phyloP scores from a whole-genome alignment of 768 basidiomycete species.

The Leccinum aurantiacum region DNA sequence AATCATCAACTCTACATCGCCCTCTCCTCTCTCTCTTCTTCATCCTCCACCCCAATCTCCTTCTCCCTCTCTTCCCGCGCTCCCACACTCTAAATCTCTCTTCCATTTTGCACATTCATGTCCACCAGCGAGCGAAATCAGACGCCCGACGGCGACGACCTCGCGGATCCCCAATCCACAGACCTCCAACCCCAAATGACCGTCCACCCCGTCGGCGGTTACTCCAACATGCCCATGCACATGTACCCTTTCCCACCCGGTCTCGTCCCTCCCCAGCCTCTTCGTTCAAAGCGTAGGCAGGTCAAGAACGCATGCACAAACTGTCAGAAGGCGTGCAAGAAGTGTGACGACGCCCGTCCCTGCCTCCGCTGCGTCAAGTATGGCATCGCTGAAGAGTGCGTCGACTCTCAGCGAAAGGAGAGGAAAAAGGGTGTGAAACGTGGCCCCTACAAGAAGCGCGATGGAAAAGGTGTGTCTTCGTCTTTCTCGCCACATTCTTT shows the following conservation, averaged over 20 bases:
- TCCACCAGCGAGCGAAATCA: conserved; percentile 41
- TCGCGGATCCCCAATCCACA: conserved; percentile 32
- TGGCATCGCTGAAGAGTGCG: conserved; percentile 80
- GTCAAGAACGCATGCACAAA: conserved; percentile 92
- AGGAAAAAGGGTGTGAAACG: conserved; percentile 85
- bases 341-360: conserved; percentile 88
- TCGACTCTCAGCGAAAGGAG: conserved; percentile 91
- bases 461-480: conserved; percentile 73
- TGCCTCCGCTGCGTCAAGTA: conserved; percentile 94
- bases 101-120: conserved; percentile 31
- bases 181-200: conserved; percentile 49
- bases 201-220: conserved; percentile 48
- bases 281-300: conserved; percentile 77
- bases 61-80: conserved; percentile 33
- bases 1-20: conserved; percentile 30
- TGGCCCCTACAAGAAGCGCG: conserved; percentile 94
- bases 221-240: conserved; percentile 59
- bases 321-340: conserved; percentile 90
- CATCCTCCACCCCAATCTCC: conserved; percentile 21
- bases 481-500: conserved; percentile 29
- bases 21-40: conserved; percentile 6
- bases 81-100: conserved; percentile 26
- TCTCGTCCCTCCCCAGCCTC: conserved; percentile 44
- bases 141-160: conserved; percentile 42
- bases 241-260: conserved; percentile 67